Percentiles rank a stretch among this genome's conserved stretches.
Evolutionary conservation across 192 early-diverging fungal species (phyloP).

Genomic region (Bifiguratus adelaidae): DNA sequence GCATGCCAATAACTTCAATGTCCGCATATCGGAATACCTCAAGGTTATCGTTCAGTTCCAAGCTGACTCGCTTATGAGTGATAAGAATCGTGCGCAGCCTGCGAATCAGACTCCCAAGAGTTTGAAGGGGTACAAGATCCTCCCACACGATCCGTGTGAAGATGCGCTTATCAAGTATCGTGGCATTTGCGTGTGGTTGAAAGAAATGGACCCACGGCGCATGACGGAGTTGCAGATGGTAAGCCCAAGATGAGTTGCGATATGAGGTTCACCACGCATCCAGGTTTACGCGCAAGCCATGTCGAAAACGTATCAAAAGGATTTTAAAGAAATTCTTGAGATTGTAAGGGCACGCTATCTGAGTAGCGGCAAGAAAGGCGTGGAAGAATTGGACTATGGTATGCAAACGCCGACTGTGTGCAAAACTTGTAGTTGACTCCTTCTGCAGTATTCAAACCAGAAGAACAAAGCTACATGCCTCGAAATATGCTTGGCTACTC

Average conservation of each 20-base stretch:
- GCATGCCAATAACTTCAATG: slow-evolving; percentile 53
- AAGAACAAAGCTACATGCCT: slow-evolving; percentile 15
- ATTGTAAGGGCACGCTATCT: slow-evolving; percentile 24
- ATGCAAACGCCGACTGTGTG: background rate
- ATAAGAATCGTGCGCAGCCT: slow-evolving; percentile 27
- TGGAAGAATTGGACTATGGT: slow-evolving; percentile 22
- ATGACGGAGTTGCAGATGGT: slow-evolving; percentile 66
- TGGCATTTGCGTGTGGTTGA: slow-evolving; percentile 60
- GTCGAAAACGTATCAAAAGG: slow-evolving; percentile 31
- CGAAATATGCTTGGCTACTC: slow-evolving; percentile 13
- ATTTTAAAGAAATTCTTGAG: slow-evolving; percentile 42
- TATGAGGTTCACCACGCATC: background rate
- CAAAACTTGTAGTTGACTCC: background rate
- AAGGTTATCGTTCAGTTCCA: slow-evolving; percentile 54
- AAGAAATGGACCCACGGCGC: slow-evolving; percentile 57
- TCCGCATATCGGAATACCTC: slow-evolving; percentile 50
- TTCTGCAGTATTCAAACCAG: slow-evolving; percentile 11
- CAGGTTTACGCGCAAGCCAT: slow-evolving; percentile 41
- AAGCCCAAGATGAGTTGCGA: background rate
- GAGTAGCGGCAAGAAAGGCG: slow-evolving; percentile 5
- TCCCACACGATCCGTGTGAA: slow-evolving; percentile 49
- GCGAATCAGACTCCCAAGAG: slow-evolving; percentile 19
- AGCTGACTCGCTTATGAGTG: slow-evolving; percentile 33
- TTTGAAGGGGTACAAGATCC: slow-evolving; percentile 22
- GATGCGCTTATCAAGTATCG: slow-evolving; percentile 52